phyloP scores from a whole-genome alignment of 2,329 filamentous ascomycete genomes.

The Penicillium occitanis region DNA sequence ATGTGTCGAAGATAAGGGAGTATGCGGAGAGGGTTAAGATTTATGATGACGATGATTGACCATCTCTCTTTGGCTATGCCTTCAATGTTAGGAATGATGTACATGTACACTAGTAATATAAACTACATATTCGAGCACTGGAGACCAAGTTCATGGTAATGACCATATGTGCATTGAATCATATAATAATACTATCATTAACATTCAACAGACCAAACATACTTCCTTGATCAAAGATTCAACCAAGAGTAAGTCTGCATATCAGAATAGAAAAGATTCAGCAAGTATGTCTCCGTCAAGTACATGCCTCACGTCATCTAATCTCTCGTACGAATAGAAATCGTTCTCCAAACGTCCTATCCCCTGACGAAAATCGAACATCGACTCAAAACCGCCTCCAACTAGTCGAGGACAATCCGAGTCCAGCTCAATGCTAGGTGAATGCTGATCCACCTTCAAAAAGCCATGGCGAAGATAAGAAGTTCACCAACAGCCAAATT shows the following conservation, averaged over 20 bases:
- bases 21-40: slow-evolving; percentile 84
- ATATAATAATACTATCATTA: slow-evolving; percentile 17
- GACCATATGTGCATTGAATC: slow-evolving; percentile 17
- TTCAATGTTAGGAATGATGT: neutral
- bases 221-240: neutral
- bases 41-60: slow-evolving; percentile 59
- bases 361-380: neutral
- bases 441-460: slow-evolving; percentile 9
- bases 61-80: neutral
- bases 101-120: neutral
- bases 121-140: neutral
- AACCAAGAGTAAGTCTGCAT: slow-evolving; percentile 2
- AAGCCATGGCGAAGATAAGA: slow-evolving; percentile 9
- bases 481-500: slow-evolving; percentile 12
- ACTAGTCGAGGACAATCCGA: neutral
- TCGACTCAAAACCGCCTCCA: neutral
- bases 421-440: neutral
- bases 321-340: neutral
- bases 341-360: slow-evolving; percentile 1
- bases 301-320: neutral
- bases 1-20: slow-evolving; percentile 76
- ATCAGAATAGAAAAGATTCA: slow-evolving; percentile 5
- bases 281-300: slow-evolving; percentile 9
- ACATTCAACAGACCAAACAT: neutral
- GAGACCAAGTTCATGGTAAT: neutral